Percentiles rank a stretch among this genome's conserved stretches.
phyloP scores from a whole-genome alignment of 2,329 filamentous ascomycete species.

The Helminthosporium solani region DNA sequence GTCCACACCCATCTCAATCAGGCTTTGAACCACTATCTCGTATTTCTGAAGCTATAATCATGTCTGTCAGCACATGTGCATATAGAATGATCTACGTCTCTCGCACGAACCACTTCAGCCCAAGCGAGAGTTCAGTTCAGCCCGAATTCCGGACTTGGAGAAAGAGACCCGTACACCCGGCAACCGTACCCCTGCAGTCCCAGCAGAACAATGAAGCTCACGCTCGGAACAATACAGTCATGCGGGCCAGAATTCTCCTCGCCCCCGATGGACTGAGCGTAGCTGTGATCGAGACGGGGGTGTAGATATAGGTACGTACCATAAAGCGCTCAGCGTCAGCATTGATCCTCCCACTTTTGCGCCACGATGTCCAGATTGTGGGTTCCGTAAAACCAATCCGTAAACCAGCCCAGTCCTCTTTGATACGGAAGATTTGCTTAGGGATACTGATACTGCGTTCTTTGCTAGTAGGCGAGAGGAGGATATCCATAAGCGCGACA shows the following conservation, averaged over 20 bases:
- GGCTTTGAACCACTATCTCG: constrained; percentile 35
- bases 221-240: not conserved
- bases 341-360: constrained; percentile 38
- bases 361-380: constrained; percentile 37
- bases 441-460: constrained; percentile 24
- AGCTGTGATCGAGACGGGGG: not conserved
- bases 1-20: constrained; percentile 40
- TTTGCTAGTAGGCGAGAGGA: constrained; percentile 34
- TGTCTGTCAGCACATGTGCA: not conserved
- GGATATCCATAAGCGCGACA: constrained; percentile 34
- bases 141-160: constrained; percentile 1
- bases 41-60: constrained; percentile 35
- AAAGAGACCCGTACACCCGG: not conserved
- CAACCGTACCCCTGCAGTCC: constrained; percentile 1
- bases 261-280: not conserved
- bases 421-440: constrained; percentile 33
- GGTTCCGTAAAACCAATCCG: constrained; percentile 41
- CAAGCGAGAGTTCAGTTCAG: too few relatives aligned
- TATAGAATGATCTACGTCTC: not conserved
- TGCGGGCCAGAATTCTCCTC: not conserved
- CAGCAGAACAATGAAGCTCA: not conserved
- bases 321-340: constrained; percentile 41
- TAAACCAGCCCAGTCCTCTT: constrained; percentile 33
- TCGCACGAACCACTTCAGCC: not conserved
- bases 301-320: constrained; percentile 22